These are phyloP conservation scores for Polytolypa hystricis DNA, from an alignment of 2,329 filamentous ascomycete genomes.

Conservation along the genomic window DNA sequence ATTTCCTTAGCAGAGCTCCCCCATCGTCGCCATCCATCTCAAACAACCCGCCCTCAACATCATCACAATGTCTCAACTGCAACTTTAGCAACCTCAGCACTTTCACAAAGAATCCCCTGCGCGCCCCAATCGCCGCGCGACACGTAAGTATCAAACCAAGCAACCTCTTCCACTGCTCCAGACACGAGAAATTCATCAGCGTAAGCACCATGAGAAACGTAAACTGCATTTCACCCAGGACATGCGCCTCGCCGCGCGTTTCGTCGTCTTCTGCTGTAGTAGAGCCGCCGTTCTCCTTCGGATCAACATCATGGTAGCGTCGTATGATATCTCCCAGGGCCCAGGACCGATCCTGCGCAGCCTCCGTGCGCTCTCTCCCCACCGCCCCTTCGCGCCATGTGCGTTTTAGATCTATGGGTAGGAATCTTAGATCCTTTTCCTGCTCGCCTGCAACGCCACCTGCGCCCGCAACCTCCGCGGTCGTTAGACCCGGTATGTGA, in stretches of 20 bases:
- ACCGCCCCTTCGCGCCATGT: slow-evolving; percentile 53
- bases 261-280: background rate
- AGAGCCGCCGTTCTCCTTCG: slow-evolving; percentile 19
- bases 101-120: slow-evolving; percentile 41
- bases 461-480: slow-evolving; percentile 12
- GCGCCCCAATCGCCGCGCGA: slow-evolving; percentile 37
- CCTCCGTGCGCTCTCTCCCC: slow-evolving; percentile 51
- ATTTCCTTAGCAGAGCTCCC: slow-evolving; percentile 40
- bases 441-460: slow-evolving; percentile 21
- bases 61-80: slow-evolving; percentile 46
- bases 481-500: slow-evolving; percentile 47
- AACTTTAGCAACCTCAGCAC: slow-evolving; percentile 39
- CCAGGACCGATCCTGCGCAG: slow-evolving; percentile 53
- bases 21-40: slow-evolving; percentile 44
- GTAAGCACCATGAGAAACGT: slow-evolving; percentile 52
- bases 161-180: slow-evolving; percentile 55
- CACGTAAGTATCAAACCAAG: slow-evolving; percentile 48
- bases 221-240: slow-evolving; percentile 52
- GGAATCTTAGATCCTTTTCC: slow-evolving; percentile 41
- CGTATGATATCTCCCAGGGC: slow-evolving; percentile 44
- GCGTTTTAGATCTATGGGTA: slow-evolving; percentile 49
- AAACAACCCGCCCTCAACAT: slow-evolving; percentile 51
- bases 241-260: slow-evolving; percentile 23
- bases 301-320: slow-evolving; percentile 16
- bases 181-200: slow-evolving; percentile 54